A percentile compares a stretch with the other conserved stretches of the same genome.
Conservation (phyloP, 352 stramenopile species). For the Detonula confervacea region DNA sequence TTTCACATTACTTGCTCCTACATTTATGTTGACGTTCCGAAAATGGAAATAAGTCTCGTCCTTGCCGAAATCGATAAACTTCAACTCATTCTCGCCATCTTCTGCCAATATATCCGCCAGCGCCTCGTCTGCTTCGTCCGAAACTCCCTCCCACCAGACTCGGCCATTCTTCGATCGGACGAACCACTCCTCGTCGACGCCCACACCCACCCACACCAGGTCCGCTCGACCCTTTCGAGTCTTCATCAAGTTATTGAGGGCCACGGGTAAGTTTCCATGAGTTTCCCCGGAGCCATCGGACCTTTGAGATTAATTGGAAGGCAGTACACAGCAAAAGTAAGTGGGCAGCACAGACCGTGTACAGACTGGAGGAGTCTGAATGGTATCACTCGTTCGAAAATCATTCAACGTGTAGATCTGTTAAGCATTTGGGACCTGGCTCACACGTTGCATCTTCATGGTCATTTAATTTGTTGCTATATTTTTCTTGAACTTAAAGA, state of each 20-base stretch:
- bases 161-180: constrained; percentile 67
- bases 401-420: no score
- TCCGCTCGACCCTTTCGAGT: constrained; percentile 56
- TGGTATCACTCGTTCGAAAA: no score
- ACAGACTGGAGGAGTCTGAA: no score
- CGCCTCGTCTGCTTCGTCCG: constrained; percentile 58
- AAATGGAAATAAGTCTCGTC: constrained; percentile 69
- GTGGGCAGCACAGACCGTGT: no score
- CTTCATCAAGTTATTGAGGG: constrained; percentile 62
- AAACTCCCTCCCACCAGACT: constrained; percentile 78
- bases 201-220: constrained; percentile 68
- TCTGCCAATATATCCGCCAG: constrained; percentile 58
- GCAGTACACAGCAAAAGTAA: no score
- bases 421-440: no score
- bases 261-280: constrained; percentile 57
- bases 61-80: constrained; percentile 79
- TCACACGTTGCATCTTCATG: no score
- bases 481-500: no score
- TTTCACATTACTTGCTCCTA: no score
- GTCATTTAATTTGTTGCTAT: no score
- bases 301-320: no score
- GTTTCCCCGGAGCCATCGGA: constrained; percentile 76
- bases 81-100: constrained; percentile 52
- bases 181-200: constrained; percentile 75
- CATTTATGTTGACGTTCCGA: no score